Percentiles rank a stretch among this genome's conserved stretches.
Evolutionary conservation across 2,329 filamentous ascomycete species (phyloP).

Genomic region (Botrytis galanthina): DNA sequence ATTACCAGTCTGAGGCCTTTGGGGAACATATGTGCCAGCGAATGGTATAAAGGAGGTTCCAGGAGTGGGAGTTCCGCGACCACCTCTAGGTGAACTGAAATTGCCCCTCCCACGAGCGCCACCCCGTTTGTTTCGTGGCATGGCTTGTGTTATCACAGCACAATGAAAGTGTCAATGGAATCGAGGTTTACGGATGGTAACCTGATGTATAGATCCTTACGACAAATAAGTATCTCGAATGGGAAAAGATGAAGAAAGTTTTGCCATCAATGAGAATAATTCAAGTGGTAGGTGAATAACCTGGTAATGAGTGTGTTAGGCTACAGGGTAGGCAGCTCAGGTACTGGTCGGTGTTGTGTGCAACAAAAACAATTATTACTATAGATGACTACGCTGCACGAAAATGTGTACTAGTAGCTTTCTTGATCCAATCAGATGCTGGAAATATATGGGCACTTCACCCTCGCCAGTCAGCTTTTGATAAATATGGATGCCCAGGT

Average conservation of each 20-base stretch:
- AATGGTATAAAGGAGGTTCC: conserved; percentile 30
- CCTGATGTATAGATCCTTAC: not conserved
- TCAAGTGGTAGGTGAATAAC: not conserved
- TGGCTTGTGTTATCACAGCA: conserved; percentile 10
- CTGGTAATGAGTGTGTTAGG: not conserved
- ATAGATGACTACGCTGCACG: not conserved
- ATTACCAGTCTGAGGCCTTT: conserved; percentile 26
- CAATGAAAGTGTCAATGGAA: not conserved
- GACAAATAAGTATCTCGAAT: not conserved
- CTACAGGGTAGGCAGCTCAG: not conserved
- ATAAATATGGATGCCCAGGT: not conserved
- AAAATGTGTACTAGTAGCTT: not conserved
- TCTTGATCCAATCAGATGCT: not conserved
- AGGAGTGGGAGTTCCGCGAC: conserved; percentile 13
- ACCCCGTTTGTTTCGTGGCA: conserved; percentile 29
- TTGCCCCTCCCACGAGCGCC: conserved; percentile 23
- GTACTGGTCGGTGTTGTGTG: not conserved
- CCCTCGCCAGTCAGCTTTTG: not conserved
- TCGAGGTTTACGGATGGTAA: not conserved
- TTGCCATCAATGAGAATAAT: not conserved
- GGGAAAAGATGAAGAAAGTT: not conserved
- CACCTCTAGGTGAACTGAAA: conserved; percentile 21
- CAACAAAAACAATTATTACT: not conserved
- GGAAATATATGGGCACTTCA: not conserved
- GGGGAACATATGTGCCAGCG: conserved; percentile 24